These are phyloP conservation scores for Trichosanthes truncata DNA, from an alignment of 306 rosid species.

Conservation along the genomic window DNA sequence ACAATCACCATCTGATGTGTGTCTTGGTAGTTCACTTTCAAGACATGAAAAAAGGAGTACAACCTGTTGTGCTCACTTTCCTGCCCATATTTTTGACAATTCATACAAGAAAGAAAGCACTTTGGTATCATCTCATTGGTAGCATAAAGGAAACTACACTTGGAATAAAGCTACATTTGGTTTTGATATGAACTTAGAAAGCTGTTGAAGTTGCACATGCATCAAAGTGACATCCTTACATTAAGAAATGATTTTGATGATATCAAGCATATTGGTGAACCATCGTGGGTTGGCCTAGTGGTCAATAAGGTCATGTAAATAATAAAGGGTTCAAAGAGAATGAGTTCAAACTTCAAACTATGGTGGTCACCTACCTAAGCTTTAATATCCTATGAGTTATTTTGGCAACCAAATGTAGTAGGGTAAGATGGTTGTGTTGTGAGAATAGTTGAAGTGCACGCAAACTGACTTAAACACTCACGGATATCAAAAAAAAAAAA, in stretches of 20 bases:
- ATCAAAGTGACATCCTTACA: background rate
- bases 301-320: too few species aligned
- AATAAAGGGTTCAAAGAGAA: too few species aligned
- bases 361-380: too few species aligned
- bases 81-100: background rate
- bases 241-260: background rate
- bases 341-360: too few species aligned
- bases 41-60: background rate
- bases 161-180: background rate
- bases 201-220: background rate
- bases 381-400: too few species aligned
- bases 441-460: too few species aligned
- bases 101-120: background rate
- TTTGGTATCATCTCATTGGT: background rate
- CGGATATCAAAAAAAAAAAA: too few species aligned
- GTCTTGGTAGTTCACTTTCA: constrained; percentile 3
- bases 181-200: background rate
- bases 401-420: too few species aligned
- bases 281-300: too few species aligned
- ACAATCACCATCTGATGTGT: constrained; percentile 4
- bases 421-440: too few species aligned
- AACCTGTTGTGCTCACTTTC: background rate
- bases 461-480: too few species aligned
- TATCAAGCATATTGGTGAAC: background rate
- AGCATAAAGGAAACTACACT: background rate